Evolutionary conservation across 1,139 yeast genomes (phyloP).

Genomic region (Geotrichum restrictum): DNA sequence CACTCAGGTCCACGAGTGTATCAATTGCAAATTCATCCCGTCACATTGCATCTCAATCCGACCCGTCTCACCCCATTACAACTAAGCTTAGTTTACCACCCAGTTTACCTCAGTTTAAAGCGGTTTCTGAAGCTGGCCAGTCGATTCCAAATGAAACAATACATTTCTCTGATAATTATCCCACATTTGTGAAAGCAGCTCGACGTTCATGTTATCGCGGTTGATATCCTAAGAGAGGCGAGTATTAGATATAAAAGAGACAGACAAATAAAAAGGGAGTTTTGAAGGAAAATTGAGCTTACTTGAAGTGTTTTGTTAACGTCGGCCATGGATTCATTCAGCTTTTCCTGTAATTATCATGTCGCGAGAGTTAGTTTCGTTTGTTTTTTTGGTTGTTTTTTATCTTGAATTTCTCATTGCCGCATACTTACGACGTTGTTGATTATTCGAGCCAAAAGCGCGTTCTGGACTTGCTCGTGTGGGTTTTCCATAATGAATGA

Average conservation of each 20-base stretch:
- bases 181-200: constrained; percentile 76
- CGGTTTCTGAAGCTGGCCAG: constrained; percentile 61
- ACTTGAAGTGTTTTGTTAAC: constrained; percentile 57
- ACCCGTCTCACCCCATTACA: too few species aligned
- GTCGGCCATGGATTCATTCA: constrained; percentile 66
- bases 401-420: too few species aligned
- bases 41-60: too few species aligned
- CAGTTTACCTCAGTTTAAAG: constrained; percentile 30
- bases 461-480: constrained; percentile 80
- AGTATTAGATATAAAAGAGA: not conserved
- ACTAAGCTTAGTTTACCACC: too few species aligned
- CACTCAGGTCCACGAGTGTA: too few species aligned
- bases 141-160: constrained; percentile 67
- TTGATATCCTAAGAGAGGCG: constrained; percentile 47
- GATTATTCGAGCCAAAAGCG: constrained; percentile 69
- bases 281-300: too few species aligned
- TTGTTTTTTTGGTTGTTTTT: too few species aligned
- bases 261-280: not conserved
- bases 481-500: constrained; percentile 68
- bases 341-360: constrained; percentile 45
- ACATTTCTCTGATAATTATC: constrained; percentile 70
- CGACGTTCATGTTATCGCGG: constrained; percentile 65
- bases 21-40: too few species aligned
- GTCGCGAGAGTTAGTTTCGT: too few species aligned
- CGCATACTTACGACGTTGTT: constrained; percentile 59